Conservation (phyloP, 495 filamentous ascomycete genomes). For the Lasiosphaeris hirsuta region DNA sequence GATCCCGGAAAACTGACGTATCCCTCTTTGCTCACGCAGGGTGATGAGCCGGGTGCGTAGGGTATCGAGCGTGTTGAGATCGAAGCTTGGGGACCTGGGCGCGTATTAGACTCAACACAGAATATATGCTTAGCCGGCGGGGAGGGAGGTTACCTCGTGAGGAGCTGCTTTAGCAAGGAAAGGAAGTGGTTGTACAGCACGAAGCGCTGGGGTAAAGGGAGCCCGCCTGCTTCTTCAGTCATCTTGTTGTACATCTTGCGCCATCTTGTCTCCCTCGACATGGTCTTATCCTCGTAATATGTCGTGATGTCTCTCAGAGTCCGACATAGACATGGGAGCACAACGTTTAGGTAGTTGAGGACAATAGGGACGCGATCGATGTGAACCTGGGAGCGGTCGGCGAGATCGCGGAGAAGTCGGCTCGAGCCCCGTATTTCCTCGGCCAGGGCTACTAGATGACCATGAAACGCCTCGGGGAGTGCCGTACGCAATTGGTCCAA, state of each 20-base stretch:
- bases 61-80: slow-evolving; percentile 48
- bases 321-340: slow-evolving; percentile 48
- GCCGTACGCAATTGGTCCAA: slow-evolving; percentile 41
- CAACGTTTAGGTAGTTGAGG: slow-evolving; percentile 48
- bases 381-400: slow-evolving; percentile 50
- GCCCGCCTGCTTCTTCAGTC: slow-evolving; percentile 45
- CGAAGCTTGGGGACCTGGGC: slow-evolving; percentile 48
- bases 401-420: slow-evolving; percentile 48
- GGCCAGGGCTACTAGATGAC: slow-evolving; percentile 40
- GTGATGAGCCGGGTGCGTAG: slow-evolving; percentile 44
- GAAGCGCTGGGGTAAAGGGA: slow-evolving; percentile 49
- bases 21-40: slow-evolving; percentile 43
- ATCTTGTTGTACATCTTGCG: slow-evolving; percentile 52
- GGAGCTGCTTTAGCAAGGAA: slow-evolving; percentile 42
- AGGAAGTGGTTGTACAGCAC: slow-evolving; percentile 53
- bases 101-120: slow-evolving; percentile 10
- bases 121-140: too few relatives aligned
- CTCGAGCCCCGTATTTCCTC: slow-evolving; percentile 41
- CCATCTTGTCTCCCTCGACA: slow-evolving; percentile 47
- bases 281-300: slow-evolving; percentile 47
- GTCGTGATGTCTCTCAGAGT: slow-evolving; percentile 49
- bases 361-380: slow-evolving; percentile 43
- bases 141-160: slow-evolving; percentile 39
- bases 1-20: slow-evolving; percentile 31
- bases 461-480: slow-evolving; percentile 39